Evolutionary conservation across 345 rosid genomes (phyloP).

Genomic region (Aegle marmelos): DNA sequence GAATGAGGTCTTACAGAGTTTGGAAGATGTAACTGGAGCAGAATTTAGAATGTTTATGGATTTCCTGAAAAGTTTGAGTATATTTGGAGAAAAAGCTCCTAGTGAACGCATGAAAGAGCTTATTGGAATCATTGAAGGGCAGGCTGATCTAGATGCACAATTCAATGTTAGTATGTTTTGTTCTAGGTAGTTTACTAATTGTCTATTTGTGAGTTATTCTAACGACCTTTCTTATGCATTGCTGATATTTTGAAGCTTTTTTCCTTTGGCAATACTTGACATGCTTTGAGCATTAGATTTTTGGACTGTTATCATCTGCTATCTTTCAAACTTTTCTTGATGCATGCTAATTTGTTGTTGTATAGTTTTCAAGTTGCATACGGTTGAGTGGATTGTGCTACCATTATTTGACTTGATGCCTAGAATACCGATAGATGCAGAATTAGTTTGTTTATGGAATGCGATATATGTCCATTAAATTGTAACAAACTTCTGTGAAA

Average conservation of each 20-base stretch:
- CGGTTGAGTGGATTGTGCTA: not conserved
- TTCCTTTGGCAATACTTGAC: not conserved
- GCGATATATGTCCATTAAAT: not conserved
- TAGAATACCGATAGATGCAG: not conserved
- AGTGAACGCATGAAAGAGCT: slow-evolving; percentile 94
- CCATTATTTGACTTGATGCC: not conserved
- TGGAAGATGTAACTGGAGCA: slow-evolving; percentile 94
- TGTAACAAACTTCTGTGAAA: not conserved
- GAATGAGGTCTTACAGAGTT: slow-evolving; percentile 52
- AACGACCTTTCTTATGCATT: slow-evolving; percentile 1
- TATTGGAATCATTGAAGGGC: slow-evolving; percentile 82
- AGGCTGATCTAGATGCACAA: slow-evolving; percentile 92
- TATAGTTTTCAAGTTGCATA: not conserved
- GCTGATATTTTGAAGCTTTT: not conserved
- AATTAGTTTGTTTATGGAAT: not conserved
- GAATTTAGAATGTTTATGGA: slow-evolving; percentile 99
- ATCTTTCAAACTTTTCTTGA: not conserved
- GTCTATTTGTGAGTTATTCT: not conserved
- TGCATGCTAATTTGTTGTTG: not conserved
- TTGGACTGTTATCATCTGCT: not conserved
- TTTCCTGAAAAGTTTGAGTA: slow-evolving; percentile 78
- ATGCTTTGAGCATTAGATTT: not conserved
- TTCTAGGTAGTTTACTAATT: not conserved
- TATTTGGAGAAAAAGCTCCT: slow-evolving; percentile 96
- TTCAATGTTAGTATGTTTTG: slow-evolving; percentile 61